These are phyloP conservation scores for Eucalyptus curtisii DNA, from an alignment of 345 rosid genomes.

Conservation along the genomic window DNA sequence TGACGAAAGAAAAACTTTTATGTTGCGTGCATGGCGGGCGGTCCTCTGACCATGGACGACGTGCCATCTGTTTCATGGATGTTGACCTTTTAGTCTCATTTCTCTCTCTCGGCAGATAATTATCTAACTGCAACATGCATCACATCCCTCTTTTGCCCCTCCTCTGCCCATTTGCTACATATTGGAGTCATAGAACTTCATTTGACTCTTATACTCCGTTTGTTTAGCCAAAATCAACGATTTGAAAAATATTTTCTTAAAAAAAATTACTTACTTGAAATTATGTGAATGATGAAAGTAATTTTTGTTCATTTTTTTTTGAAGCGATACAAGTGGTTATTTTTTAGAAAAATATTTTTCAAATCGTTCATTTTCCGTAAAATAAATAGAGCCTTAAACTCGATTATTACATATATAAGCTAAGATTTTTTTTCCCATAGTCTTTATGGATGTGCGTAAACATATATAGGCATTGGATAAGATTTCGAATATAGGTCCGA, in stretches of 20 bases:
- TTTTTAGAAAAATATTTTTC: neutral
- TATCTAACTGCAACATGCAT: neutral
- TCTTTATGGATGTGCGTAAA: neutral
- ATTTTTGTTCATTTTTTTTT: no score
- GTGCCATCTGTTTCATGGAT: conserved; percentile 15
- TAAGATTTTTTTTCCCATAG: neutral
- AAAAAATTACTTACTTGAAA: no score
- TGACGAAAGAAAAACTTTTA: conserved; percentile 10
- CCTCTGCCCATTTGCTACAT: neutral
- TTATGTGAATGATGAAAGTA: no score
- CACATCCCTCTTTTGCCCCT: neutral
- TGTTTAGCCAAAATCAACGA: neutral
- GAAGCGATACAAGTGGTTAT: accelerated
- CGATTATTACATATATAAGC: neutral
- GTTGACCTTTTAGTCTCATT: conserved; percentile 1
- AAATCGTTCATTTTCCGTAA: neutral
- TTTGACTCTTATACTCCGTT: neutral
- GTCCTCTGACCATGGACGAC: conserved; percentile 8
- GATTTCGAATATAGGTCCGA: neutral
- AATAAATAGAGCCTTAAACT: neutral
- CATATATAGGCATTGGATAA: neutral
- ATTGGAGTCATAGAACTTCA: neutral
- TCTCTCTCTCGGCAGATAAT: neutral
- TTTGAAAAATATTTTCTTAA: neutral
- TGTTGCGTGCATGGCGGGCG: conserved; percentile 42